phyloP scores from a whole-genome alignment of 768 basidiomycete species.

The Tephrocybe sp. region DNA sequence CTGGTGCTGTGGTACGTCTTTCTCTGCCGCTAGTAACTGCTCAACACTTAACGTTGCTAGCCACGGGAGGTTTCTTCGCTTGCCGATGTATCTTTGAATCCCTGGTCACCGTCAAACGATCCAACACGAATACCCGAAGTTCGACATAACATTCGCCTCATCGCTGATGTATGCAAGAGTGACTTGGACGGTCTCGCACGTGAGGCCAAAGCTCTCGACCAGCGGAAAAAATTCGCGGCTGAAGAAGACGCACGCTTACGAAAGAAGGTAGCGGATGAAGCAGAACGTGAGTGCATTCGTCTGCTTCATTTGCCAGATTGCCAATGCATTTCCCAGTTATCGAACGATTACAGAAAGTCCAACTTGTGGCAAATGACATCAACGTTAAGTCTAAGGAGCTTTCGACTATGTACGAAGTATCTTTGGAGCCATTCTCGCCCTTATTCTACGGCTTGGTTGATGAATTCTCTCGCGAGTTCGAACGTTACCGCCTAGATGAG shows the following conservation, averaged over 20 bases:
- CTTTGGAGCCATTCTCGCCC: conserved; percentile 72
- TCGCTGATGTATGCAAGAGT: conserved; percentile 77
- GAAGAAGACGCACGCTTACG: conserved; percentile 71
- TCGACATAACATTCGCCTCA: conserved; percentile 91
- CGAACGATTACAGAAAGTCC: conserved; percentile 72
- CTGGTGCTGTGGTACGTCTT: conserved; percentile 78
- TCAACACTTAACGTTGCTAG: conserved; percentile 35
- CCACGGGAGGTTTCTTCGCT: conserved; percentile 87
- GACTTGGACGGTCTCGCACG: conserved; percentile 88
- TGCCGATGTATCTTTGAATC: conserved; percentile 70
- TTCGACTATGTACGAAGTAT: conserved; percentile 64
- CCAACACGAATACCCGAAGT: conserved; percentile 91
- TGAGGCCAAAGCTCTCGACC: conserved; percentile 84
- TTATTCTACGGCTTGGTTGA: conserved; percentile 71
- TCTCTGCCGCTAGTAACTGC: neutral
- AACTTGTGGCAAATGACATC: conserved; percentile 74
- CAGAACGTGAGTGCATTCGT: conserved; percentile 56
- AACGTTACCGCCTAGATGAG: conserved; percentile 81
- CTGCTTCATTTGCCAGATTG: neutral
- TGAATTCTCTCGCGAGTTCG: conserved; percentile 74
- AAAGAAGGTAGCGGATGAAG: conserved; percentile 74
- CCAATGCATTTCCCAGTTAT: conserved; percentile 55
- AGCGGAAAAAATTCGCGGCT: conserved; percentile 70
- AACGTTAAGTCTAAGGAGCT: conserved; percentile 62
- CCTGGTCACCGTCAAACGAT: conserved; percentile 88